Base-by-base conservation (phyloP, 306 rosid genomes). In the Vicia faba region DNA sequence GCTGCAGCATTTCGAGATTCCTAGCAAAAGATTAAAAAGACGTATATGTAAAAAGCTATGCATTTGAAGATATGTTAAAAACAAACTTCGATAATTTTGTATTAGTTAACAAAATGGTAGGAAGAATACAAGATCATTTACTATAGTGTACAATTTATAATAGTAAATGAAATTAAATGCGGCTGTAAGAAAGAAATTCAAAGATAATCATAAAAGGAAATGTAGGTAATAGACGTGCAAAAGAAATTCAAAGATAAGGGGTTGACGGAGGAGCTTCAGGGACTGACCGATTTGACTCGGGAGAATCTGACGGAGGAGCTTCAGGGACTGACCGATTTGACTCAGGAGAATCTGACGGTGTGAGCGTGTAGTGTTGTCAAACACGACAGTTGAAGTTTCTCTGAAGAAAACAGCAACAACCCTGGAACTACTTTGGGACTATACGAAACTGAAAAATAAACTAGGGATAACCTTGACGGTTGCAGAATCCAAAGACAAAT, bases 1-100 rank as follows among this genome's bases (percentile, higher is more conserved):
- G 75, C 35, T 69, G 33, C 95, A 68, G 54, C 70, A 64, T 36
- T 84, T 68, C 86, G 77, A 63, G 91, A 79, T 63, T 76, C 96
- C 99, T 93, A 72, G 77, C 68, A 68, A 67, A 75, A 64, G 64
- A 51, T 55, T 13, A 45, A 64, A 29, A 38, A 58, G 33, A 56
- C 0, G 3, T 44, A 38, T 14, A 39, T n/a, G 26, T 38, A 46
- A 40, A 54, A 44, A 12, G 54, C 38, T 38, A 66, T 66, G 60
- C 41, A 60, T 49, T 69, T 39, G 59, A 69, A 64, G 49, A 18
- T 50, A 48, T 41, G 59, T 14, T 33, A 64, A 61, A 63, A 77
- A 26, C 6, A 64, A 26, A 67, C 59, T 44, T 9, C 53, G 49
- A 69, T 41, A 59, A 49, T 73, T 11, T 16, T 64, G 49, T 60